Evolutionary conservation across 495 filamentous ascomycete genomes (phyloP), one percentile per base, ranked within the genome.

Genomic region (Pyrenula massariospora): DNA sequence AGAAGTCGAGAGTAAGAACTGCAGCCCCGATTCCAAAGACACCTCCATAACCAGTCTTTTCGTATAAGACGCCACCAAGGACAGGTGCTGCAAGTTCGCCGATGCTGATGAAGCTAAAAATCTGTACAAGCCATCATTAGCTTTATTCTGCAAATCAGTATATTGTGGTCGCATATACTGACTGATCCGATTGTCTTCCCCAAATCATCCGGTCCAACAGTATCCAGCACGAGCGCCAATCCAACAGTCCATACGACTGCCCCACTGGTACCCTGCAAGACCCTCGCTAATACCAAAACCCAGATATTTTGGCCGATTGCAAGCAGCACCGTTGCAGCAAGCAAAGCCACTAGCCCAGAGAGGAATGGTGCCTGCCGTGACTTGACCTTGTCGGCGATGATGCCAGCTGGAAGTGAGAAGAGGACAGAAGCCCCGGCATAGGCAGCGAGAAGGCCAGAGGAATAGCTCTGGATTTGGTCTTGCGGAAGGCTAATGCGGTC

Each of bases 211-310:
- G 74, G 73, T 0, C 79, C 73, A 20, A 85, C 81, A 11, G 81
- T 80, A 59, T 84, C 80, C 12, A 79, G 65, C n/a, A 80, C 67
- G 52, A 86, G 65, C 0, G 83, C 80, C 22, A 86, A 66, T 1
- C 82, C 81, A 20, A 83, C 75, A 0, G 83, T 83, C 73, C 81
- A 84, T 0, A 87, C 84, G 48, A 83, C 72, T 2, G 82, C 84
- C 2, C 74, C 78, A 58, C 80, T 81, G 2, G 77, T 65, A 3
- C 84, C 83, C 63, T 88, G 83, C 20, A 87, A 62, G 8, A 86
- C 56, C 22, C 85, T 68, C 10, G 82, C 84, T 8, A 81, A 20
- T 3, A 78, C 66, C 21, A 87, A 71, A 2, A 82, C 66, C 1
- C 70, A 56, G 10, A 85, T 56, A 23, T 65, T 79, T 52, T 70